phyloP scores from a whole-genome alignment of 306 rosid genomes.

The Hylodesmum podocarpum region DNA sequence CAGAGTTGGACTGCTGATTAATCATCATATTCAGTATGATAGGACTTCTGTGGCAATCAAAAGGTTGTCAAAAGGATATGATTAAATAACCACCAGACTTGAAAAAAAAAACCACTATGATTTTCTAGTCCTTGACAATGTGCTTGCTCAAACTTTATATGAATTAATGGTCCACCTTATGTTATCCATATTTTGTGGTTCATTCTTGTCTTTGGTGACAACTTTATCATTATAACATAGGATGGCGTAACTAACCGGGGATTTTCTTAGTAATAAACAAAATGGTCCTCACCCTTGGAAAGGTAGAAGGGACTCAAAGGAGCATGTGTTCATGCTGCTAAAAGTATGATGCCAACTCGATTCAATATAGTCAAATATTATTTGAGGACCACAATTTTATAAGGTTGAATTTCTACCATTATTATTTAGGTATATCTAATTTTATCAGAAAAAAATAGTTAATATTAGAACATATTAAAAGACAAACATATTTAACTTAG shows the following conservation, averaged over 20 bases:
- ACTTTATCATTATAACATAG: neutral
- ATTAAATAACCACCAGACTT: constrained; percentile 55
- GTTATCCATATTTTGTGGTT: constrained; percentile 17
- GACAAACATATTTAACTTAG: neutral
- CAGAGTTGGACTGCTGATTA: constrained; percentile 99
- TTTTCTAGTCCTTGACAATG: constrained; percentile 37
- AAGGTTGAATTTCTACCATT: neutral
- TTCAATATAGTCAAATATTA: neutral
- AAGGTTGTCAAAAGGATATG: constrained; percentile 43
- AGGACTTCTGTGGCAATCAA: constrained; percentile 31
- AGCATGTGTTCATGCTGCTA: neutral
- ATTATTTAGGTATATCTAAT: neutral
- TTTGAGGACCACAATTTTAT: neutral
- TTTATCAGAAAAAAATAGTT: neutral
- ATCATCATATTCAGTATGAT: neutral
- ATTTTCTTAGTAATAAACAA: neutral
- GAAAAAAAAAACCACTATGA: constrained; percentile 40
- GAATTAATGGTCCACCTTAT: constrained; percentile 4
- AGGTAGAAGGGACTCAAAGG: neutral
- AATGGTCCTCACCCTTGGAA: neutral
- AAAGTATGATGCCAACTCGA: neutral
- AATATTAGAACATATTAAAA: neutral
- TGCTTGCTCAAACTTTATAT: constrained; percentile 54
- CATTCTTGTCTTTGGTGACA: constrained; percentile 7
- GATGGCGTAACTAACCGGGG: neutral